Percentiles rank a stretch among this genome's conserved stretches.
Evolutionary conservation across 768 basidiomycete species (phyloP).

Genomic region (Boletus bicolor): DNA sequence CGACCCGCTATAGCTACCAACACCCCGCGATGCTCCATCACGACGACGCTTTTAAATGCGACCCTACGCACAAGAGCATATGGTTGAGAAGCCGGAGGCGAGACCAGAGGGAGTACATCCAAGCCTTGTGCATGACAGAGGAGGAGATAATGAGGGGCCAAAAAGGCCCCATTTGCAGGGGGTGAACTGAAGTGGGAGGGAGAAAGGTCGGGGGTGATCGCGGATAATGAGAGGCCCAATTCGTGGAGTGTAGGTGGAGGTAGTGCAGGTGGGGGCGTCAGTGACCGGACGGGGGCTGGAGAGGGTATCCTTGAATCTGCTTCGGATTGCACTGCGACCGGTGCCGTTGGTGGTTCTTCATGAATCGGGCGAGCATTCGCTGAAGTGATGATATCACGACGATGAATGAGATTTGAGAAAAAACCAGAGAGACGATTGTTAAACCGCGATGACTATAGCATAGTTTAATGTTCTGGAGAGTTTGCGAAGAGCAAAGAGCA

Average conservation of each 20-base stretch:
- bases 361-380: conserved; percentile 30
- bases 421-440: conserved; percentile 83
- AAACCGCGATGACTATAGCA: conserved; percentile 47
- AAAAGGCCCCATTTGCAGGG: conserved; percentile 74
- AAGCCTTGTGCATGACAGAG: conserved; percentile 84
- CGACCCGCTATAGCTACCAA: conserved; percentile 88
- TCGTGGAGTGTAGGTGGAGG: conserved; percentile 71
- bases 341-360: conserved; percentile 32
- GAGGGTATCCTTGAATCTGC: conserved; percentile 52
- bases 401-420: conserved; percentile 73
- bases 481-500: conserved; percentile 3
- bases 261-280: conserved; percentile 69
- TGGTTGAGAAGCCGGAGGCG: conserved; percentile 71
- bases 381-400: conserved; percentile 49
- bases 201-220: conserved; percentile 63
- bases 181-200: conserved; percentile 78
- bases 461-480: conserved; percentile 7
- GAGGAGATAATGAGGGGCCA: conserved; percentile 77
- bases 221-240: conserved; percentile 68
- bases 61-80: conserved; percentile 82
- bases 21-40: conserved; percentile 90
- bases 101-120: conserved; percentile 76
- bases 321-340: conserved; percentile 32
- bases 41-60: conserved; percentile 81
- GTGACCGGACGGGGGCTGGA: conserved; percentile 48